Conservation (phyloP, 1,139 yeast genomes). For the Pichia sp. region DNA sequence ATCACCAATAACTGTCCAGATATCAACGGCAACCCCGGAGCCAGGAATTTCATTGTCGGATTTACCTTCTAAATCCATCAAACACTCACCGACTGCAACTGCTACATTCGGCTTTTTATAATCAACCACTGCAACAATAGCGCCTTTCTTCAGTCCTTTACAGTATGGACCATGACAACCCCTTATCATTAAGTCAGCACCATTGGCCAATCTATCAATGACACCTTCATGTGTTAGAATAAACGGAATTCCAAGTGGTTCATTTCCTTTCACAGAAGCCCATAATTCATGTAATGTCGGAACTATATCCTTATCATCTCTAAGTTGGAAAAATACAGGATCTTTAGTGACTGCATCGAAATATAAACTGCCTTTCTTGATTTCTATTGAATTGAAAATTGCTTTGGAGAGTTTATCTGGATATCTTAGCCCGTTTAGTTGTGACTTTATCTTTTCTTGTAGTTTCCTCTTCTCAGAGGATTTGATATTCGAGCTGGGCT, state of each 20-base stretch:
- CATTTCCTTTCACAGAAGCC: slow-evolving; percentile 38
- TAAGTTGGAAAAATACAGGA: slow-evolving; percentile 71
- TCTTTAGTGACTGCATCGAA: slow-evolving; percentile 54
- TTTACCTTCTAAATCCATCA: slow-evolving; percentile 43
- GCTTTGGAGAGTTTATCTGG: slow-evolving; percentile 70
- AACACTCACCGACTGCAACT: slow-evolving; percentile 73
- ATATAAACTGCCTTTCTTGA: slow-evolving; percentile 60
- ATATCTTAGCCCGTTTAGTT: slow-evolving; percentile 34
- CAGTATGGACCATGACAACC: slow-evolving; percentile 86
- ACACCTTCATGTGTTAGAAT: slow-evolving; percentile 76
- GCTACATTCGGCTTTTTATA: slow-evolving; percentile 59
- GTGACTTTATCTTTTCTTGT: slow-evolving; percentile 40
- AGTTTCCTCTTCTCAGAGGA: slow-evolving; percentile 76
- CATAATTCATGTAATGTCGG: slow-evolving; percentile 79
- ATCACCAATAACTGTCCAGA: slow-evolving; percentile 57
- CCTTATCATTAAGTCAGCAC: slow-evolving; percentile 91
- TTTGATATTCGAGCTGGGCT: slow-evolving; percentile 77
- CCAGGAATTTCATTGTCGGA: slow-evolving; percentile 33
- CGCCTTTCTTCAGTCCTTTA: slow-evolving; percentile 40
- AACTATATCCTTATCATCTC: slow-evolving; percentile 48
- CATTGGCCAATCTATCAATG: slow-evolving; percentile 58
- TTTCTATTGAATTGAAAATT: slow-evolving; percentile 54
- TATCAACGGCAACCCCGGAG: slow-evolving; percentile 69
- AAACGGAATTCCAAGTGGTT: slow-evolving; percentile 43
- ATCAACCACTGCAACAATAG: slow-evolving; percentile 72